Base-by-base conservation (phyloP, 495 filamentous ascomycete species). In the Apodospora peruviana region DNA sequence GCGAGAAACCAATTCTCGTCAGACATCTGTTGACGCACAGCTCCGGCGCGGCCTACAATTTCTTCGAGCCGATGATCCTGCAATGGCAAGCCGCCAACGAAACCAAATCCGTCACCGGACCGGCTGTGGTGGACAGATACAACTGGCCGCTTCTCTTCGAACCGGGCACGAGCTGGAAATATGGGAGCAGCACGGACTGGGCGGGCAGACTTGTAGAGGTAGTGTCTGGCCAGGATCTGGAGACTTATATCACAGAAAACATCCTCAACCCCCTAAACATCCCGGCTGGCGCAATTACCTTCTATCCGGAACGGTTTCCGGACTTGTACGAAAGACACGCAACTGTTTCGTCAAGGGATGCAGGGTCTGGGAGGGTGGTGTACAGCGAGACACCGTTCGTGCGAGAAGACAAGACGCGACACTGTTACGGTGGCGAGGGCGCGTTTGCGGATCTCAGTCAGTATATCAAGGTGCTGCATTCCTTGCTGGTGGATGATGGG, bases 11-110 rank as follows among this genome's bases (percentile, higher is more conserved):
- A 16, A 62, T 73, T 24, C 62, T 61, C 1, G 34, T 72, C 29
- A 56, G 63, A 0, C 59, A 57, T 34, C 50, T 73, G 9, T 52
- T 73, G 0, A 68, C 67, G 5, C 70, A 73, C 55, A 54, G 53
- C 34, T 48, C 64, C 2, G 67, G 62, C 10, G 27, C 45, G 9
- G 61, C 54, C 3, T 70, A 71, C 56, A 21, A 48, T 24, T 61
- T 64, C 40, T 21, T 66, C 58, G 59, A 45, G 35, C 36, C 2
- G 23, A 49, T 5, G 25, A 24, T 22, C 41, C 45, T 20, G 9
- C 21, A 18, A 19, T 20, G n/a, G 22, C 32, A 5, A 38, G 23
- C n/a, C n/a, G n/a, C n/a, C n/a, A n/a, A n/a, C n/a, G n/a, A n/a
- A n/a, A n/a, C n/a, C n/a, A 9, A n/a, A 47, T 16, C 21, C 42